These are phyloP conservation scores for Cordyceps tenuipes DNA, from an alignment of 2,329 filamentous ascomycete genomes.

Conservation along the genomic window DNA sequence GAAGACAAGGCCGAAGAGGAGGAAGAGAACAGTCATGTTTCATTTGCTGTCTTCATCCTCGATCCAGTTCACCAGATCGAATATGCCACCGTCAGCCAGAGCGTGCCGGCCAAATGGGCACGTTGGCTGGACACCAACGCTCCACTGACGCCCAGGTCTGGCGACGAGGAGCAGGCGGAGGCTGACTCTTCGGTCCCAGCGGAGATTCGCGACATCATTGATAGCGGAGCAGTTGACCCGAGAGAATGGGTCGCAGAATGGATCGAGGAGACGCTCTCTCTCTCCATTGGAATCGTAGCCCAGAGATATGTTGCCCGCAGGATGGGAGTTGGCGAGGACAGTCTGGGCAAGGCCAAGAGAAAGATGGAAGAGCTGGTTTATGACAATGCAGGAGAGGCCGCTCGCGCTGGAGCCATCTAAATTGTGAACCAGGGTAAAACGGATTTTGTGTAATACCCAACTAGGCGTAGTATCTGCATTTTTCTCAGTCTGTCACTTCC, in stretches of 20 bases:
- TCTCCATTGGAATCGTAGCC: conserved; percentile 77
- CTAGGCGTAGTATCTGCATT: conserved; percentile 5
- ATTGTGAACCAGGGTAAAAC: background rate
- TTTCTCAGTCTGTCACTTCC: background rate
- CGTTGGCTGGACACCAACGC: conserved; percentile 78
- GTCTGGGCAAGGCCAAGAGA: conserved; percentile 53
- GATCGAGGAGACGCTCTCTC: conserved; percentile 77
- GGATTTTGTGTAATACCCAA: conserved; percentile 1
- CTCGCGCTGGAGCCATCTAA: conserved; percentile 48
- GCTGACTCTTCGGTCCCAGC: conserved; percentile 50
- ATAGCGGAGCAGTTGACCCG: conserved; percentile 69
- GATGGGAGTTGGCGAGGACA: conserved; percentile 90
- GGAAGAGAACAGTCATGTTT: conserved; percentile 53
- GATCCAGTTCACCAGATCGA: conserved; percentile 89
- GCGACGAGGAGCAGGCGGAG: conserved; percentile 35
- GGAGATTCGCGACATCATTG: conserved; percentile 80
- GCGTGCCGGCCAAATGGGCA: conserved; percentile 76
- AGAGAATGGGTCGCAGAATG: conserved; percentile 97
- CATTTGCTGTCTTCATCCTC: conserved; percentile 70
- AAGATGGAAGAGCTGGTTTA: conserved; percentile 47
- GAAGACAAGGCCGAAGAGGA: conserved; percentile 43
- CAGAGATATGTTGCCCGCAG: conserved; percentile 90
- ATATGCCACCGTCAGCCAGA: conserved; percentile 75
- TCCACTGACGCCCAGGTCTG: conserved; percentile 45
- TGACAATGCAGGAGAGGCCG: conserved; percentile 51